A percentile compares a stretch with the other conserved stretches of the same genome.
These are phyloP conservation scores for Melanogaster broomeanus DNA, from an alignment of 768 basidiomycete genomes.

Conservation along the genomic window DNA sequence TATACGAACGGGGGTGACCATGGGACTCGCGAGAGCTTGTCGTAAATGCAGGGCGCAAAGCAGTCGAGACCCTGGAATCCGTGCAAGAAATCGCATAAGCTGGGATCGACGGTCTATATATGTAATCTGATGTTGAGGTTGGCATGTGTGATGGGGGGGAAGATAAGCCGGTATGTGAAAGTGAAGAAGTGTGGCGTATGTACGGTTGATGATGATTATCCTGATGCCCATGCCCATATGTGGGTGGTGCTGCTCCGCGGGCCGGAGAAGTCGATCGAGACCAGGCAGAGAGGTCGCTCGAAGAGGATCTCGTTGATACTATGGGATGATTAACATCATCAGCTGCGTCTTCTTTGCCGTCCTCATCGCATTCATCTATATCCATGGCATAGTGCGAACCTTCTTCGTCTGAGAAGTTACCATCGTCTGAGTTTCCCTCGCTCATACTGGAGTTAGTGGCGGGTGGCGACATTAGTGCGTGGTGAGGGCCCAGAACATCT, in stretches of 20 bases:
- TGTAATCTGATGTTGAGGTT: constrained; percentile 18
- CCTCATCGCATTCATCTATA: constrained; percentile 12
- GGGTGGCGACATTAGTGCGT: constrained; percentile 28
- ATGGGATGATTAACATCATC: constrained; percentile 16
- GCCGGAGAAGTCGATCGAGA: constrained; percentile 28
- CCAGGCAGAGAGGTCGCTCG: constrained; percentile 26
- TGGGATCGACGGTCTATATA: constrained; percentile 32
- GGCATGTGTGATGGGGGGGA: background rate
- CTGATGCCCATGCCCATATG: constrained; percentile 11
- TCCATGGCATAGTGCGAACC: constrained; percentile 24
- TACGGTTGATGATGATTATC: constrained; percentile 15
- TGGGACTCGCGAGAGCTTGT: background rate
- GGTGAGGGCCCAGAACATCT: constrained; percentile 3
- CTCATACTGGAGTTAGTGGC: constrained; percentile 31
- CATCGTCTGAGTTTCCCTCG: constrained; percentile 31
- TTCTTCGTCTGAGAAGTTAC: constrained; percentile 27
- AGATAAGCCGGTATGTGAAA: background rate
- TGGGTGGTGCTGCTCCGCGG: constrained; percentile 7
- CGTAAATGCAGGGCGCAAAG: constrained; percentile 34
- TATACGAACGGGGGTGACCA: background rate
- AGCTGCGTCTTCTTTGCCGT: background rate
- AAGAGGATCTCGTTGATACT: constrained; percentile 19
- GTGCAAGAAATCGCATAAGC: constrained; percentile 35
- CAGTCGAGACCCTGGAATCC: constrained; percentile 35
- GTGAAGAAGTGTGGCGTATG: constrained; percentile 8